These are phyloP conservation scores for Cucurbita maxima DNA, from an alignment of 306 rosid species.

Conservation along the genomic window DNA sequence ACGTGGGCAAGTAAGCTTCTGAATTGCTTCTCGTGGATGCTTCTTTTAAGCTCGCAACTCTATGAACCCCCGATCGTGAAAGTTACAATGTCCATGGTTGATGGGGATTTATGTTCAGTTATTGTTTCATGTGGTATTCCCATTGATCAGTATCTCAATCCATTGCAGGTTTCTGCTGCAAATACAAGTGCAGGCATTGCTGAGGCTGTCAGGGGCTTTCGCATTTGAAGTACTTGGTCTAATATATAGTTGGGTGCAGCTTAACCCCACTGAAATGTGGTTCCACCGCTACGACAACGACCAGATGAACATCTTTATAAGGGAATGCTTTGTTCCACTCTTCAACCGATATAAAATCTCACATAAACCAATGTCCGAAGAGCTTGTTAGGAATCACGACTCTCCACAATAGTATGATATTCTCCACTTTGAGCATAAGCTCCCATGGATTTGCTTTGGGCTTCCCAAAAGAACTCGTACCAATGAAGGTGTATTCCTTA, in stretches of 20 bases:
- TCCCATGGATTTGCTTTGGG: no score
- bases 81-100: conserved; percentile 46
- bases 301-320: conserved; percentile 60
- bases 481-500: no score
- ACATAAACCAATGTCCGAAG: no score
- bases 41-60: conserved; percentile 67
- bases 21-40: conserved; percentile 77
- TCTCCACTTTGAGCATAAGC: no score
- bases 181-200: conserved; percentile 61
- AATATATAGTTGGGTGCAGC: neutral
- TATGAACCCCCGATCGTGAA: conserved; percentile 45
- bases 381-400: no score
- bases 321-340: no score
- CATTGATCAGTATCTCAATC: conserved; percentile 38
- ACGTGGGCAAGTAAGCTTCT: conserved; percentile 56
- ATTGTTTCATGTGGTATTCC: conserved; percentile 31
- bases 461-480: no score
- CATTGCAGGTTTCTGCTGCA: conserved; percentile 82
- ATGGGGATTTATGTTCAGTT: conserved; percentile 56
- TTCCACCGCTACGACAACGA: conserved; percentile 55
- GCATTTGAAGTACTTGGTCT: conserved; percentile 34
- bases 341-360: no score
- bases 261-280: conserved; percentile 21
- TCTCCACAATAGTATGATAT: no score
- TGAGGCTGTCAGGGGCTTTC: conserved; percentile 85